These are phyloP conservation scores for Hyaloscypha bicolor DNA, from an alignment of 495 filamentous ascomycete species.

Conservation along the genomic window DNA sequence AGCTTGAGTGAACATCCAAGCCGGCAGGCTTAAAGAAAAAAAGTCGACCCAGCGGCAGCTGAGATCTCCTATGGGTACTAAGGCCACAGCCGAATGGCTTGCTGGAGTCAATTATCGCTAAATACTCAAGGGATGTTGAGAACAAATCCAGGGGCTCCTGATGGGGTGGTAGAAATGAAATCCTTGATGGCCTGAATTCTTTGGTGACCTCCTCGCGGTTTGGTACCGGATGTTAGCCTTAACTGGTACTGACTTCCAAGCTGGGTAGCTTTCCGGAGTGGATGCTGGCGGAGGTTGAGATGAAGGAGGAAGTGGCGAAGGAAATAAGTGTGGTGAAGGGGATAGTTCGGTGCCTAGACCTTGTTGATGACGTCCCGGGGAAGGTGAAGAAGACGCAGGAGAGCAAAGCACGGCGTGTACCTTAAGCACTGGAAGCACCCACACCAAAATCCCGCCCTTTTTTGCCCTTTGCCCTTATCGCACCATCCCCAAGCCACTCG, in stretches of 20 bases:
- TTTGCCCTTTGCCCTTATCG: not conserved
- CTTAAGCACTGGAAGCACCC: not conserved
- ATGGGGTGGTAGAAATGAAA: not conserved
- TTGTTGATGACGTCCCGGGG: not conserved
- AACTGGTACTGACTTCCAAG: not conserved
- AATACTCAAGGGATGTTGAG: too few species aligned
- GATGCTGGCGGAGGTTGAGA: not conserved
- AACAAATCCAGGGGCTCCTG: not conserved
- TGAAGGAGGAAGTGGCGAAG: not conserved
- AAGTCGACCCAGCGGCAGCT: too few species aligned
- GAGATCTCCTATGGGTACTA: too few species aligned
- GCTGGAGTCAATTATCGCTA: too few species aligned
- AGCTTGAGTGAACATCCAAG: too few species aligned
- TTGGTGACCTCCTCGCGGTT: not conserved
- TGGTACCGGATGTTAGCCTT: not conserved
- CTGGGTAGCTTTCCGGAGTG: not conserved
- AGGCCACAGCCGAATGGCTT: too few species aligned
- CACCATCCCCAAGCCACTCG: not conserved
- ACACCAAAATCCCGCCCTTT: not conserved
- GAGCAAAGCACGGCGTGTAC: not conserved
- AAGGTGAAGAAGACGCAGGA: not conserved
- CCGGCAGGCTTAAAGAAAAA: too few species aligned
- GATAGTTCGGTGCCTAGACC: not conserved
- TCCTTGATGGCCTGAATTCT: not conserved
- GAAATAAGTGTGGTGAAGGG: not conserved